These are phyloP conservation scores for Pseudogymnoascus sp. DNA, from an alignment of 2,329 filamentous ascomycete genomes.

Conservation along the genomic window DNA sequence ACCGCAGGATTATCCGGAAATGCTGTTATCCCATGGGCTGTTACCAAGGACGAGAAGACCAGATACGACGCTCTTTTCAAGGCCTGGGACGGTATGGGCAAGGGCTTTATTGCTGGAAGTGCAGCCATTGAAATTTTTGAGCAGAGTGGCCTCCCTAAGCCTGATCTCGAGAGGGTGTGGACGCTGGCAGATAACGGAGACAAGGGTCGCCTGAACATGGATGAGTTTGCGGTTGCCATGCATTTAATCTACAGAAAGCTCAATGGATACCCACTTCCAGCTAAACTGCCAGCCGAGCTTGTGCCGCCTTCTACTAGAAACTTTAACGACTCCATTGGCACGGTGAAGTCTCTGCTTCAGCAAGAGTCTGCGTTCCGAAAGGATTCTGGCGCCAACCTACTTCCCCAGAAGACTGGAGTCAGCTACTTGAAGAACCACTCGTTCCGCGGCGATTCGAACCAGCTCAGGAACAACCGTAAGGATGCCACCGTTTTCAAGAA, in stretches of 20 bases:
- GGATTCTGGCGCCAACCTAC: slow-evolving; percentile 77
- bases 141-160: slow-evolving; percentile 86
- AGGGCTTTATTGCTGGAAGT: slow-evolving; percentile 84
- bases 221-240: slow-evolving; percentile 98
- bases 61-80: slow-evolving; percentile 92
- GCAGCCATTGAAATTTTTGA: slow-evolving; percentile 96
- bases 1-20: slow-evolving; percentile 84
- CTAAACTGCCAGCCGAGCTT: slow-evolving; percentile 79
- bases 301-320: slow-evolving; percentile 92
- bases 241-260: slow-evolving; percentile 96
- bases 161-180: slow-evolving; percentile 88
- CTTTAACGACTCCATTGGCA: slow-evolving; percentile 84
- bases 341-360: slow-evolving; percentile 81
- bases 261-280: slow-evolving; percentile 89
- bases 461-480: slow-evolving; percentile 59
- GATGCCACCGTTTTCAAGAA: slow-evolving; percentile 97
- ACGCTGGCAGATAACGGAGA: slow-evolving; percentile 90
- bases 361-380: slow-evolving; percentile 87
- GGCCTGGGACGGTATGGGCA: slow-evolving; percentile 91
- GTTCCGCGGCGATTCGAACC: slow-evolving; percentile 59
- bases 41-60: slow-evolving; percentile 97
- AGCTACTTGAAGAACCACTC: slow-evolving; percentile 96
- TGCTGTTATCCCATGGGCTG: slow-evolving; percentile 94
- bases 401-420: slow-evolving; percentile 95
- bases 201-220: slow-evolving; percentile 85